Percentiles rank a stretch among this genome's conserved stretches.
These are phyloP conservation scores for Xanthoceras sorbifolium DNA, from an alignment of 345 rosid genomes.

Conservation along the genomic window DNA sequence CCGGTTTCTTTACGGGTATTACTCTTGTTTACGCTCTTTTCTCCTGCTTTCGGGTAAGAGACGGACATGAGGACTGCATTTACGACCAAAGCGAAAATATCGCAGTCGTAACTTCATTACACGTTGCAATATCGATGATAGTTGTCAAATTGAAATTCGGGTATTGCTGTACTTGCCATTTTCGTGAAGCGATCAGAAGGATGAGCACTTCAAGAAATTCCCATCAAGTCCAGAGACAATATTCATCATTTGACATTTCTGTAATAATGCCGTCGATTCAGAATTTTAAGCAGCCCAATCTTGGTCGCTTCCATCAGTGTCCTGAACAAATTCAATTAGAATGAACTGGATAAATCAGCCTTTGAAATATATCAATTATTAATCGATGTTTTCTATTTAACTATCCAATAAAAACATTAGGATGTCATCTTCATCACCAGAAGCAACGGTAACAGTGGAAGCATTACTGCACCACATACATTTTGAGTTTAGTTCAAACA, in stretches of 20 bases:
- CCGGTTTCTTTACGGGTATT: neutral
- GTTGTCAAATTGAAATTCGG: neutral
- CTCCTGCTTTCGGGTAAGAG: too few relatives aligned
- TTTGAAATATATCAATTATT: neutral
- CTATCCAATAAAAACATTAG: neutral
- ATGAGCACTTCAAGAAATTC: neutral
- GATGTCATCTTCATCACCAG: neutral
- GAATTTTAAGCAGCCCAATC: slow-evolving; percentile 49
- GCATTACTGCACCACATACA: neutral
- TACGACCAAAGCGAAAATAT: neutral
- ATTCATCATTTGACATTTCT: neutral
- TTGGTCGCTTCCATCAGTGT: slow-evolving; percentile 45
- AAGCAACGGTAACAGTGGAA: neutral
- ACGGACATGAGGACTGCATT: neutral
- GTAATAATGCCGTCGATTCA: neutral
- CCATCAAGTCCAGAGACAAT: neutral
- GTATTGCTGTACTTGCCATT: neutral
- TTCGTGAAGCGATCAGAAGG: neutral
- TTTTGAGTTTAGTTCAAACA: neutral
- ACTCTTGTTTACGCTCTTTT: too few relatives aligned
- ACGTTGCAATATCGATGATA: neutral
- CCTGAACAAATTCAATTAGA: slow-evolving; percentile 34
- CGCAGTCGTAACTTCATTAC: neutral
- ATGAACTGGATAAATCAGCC: neutral
- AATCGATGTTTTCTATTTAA: neutral